Base-by-base conservation (phyloP, 768 basidiomycete species). In the Leccinellum rugosiceps region DNA sequence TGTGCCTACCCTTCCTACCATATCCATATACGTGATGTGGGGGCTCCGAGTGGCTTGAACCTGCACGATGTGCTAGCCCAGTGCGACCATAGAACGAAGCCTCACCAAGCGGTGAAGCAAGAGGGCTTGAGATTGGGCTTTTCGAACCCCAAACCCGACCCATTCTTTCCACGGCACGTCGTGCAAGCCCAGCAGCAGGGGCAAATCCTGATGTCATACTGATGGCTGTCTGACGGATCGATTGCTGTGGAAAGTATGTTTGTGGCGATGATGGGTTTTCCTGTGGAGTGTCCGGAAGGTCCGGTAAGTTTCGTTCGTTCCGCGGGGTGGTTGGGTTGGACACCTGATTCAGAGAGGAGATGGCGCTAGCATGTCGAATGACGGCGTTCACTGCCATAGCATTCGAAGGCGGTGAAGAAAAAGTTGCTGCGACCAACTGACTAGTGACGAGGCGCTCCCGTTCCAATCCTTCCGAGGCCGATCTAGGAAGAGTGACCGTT, bases 121-220 rank as follows among this genome's bases (percentile, higher is more conserved):
- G 79, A 45, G 75, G 68, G 58, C 74, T 74, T 21, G 77, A 73
- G 52, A 72, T 59, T 7, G 74, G 66, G 30, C 60, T 35, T 61
- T 71, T 76, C 28, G 76, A 77, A 52, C 80, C 83, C 80, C 80
- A 85, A 21, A 81, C 85, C 41, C 83, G 80, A 38, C 85, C 85
- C 77, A 91, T 83, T 70, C 83, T 87, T 74, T 90, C 89, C 3
- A 88, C 88, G 3, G 90, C 88, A 56, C 86, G 81, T 65, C 85
- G 86, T 10, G 88, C 90, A 9, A 89, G 77, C 9, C 88, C 88
- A 17, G 87, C 87, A 21, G 85, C 86, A 26, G 88, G 87, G 3
- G 84, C 84, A 49, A 89, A 78, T 43, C 84, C 80, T 38, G 78
- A 79, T 3, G 86, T 82, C 75, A 91, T 84, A 63, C 88, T 90